phyloP scores from a whole-genome alignment of 305 asterid species.

The Rubia tinctorum region DNA sequence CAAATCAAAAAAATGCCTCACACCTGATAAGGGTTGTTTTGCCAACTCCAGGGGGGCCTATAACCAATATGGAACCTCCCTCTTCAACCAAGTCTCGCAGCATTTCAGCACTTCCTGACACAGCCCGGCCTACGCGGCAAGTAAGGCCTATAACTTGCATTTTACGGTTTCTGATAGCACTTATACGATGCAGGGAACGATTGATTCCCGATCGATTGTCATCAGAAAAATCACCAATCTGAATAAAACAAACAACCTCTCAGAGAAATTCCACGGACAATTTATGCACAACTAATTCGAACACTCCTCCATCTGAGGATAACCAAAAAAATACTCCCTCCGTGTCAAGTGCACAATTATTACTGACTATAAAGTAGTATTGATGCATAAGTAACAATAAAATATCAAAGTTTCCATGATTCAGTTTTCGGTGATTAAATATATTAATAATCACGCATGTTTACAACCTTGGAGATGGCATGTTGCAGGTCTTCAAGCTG shows the following conservation, averaged over 20 bases:
- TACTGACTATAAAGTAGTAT: neutral
- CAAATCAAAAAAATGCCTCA: neutral
- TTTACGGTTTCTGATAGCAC: slow-evolving; percentile 95
- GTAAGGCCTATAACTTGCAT: slow-evolving; percentile 96
- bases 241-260: slow-evolving; percentile 26
- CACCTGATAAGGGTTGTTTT: slow-evolving; percentile 98
- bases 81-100: slow-evolving; percentile 83
- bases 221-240: slow-evolving; percentile 98
- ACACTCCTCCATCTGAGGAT: neutral
- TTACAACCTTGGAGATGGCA: slow-evolving; percentile 80
- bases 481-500: slow-evolving; percentile 70
- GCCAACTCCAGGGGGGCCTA: slow-evolving; percentile 99
- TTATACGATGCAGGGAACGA: slow-evolving; percentile 90
- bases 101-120: slow-evolving; percentile 97
- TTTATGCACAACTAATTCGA: neutral
- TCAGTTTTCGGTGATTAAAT: no score
- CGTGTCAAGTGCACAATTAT: neutral
- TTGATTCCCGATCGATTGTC: slow-evolving; percentile 96
- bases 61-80: slow-evolving; percentile 91
- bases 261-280: slow-evolving; percentile 4
- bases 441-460: neutral
- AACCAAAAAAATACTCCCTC: neutral
- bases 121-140: slow-evolving; percentile 98
- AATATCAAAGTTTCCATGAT: neutral
- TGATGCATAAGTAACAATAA: neutral